phyloP scores from a whole-genome alignment of 805 yeast genomes.

The Gaillardinia entomophila region DNA sequence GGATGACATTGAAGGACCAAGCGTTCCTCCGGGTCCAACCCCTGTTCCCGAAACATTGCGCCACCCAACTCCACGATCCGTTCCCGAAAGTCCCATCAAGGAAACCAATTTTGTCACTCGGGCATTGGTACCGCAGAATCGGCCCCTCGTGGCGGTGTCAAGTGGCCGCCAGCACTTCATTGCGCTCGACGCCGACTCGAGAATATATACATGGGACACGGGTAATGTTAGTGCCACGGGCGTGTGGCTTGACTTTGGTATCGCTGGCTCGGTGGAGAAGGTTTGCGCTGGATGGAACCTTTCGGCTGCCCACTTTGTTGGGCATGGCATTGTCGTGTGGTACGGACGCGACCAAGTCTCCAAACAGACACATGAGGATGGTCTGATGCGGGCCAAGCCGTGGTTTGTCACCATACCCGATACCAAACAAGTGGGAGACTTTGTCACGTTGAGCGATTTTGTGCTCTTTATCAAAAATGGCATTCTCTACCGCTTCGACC shows the following conservation, averaged over 20 bases:
- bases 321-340: conserved; percentile 59
- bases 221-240: conserved; percentile 32
- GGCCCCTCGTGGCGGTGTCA: conserved; percentile 42
- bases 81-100: neutral
- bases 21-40: neutral
- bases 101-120: conserved; percentile 16
- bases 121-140: conserved; percentile 11
- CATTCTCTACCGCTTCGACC: conserved; percentile 28
- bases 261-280: conserved; percentile 26
- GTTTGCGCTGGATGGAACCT: conserved; percentile 66
- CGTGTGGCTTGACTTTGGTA: conserved; percentile 37
- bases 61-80: too few relatives aligned
- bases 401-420: conserved; percentile 35
- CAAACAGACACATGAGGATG: conserved; percentile 11
- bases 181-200: conserved; percentile 46
- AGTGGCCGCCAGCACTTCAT: conserved; percentile 64
- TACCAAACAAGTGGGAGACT: conserved; percentile 45
- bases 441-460: conserved; percentile 47
- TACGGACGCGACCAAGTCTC: conserved; percentile 20
- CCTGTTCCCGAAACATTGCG: too few relatives aligned
- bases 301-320: conserved; percentile 43
- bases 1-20: neutral
- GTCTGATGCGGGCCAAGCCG: conserved; percentile 21
- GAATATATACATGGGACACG: conserved; percentile 61
- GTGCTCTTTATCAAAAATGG: conserved; percentile 49